Evolutionary conservation across 2,329 filamentous ascomycete genomes (phyloP), one percentile per base, ranked within the genome.

Genomic region (Zopfia rhizophila): DNA sequence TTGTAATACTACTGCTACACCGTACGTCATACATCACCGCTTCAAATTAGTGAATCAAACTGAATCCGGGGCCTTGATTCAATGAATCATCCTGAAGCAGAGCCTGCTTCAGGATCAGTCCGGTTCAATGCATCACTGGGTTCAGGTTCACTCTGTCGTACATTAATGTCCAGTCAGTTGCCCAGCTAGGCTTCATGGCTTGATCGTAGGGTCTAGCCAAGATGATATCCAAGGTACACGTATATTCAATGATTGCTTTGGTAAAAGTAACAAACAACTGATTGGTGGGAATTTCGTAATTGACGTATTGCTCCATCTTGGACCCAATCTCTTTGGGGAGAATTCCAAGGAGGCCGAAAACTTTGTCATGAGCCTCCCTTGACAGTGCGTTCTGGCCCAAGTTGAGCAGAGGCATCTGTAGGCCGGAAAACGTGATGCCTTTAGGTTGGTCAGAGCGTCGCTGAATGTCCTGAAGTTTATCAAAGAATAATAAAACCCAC

Each of bases 331-430:
- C 19, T 21, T 23, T 16, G 12, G 22, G 33, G n/a, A 37, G 18
- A 16, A 37, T 14, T 4, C n/a, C 33, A 37, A 23, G 13, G 16
- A 37, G 18, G 3, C 33, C 33, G 30, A 32, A 37, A 10, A 37
- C 33, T 11, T 37, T 37, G 33, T 22, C 22, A 23, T 37, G 33
- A n/a, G 23, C 4, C 18, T 27, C 31, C 3, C 23, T 38, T 12
- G 41, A 23, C n/a, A 22, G 32, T 5, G 41, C 41, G n/a, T 35
- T 45, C n/a, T 45, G 41, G 5, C 17, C 33, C 17, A 45, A 33
- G 5, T 7, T 27, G 18, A 45, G 33, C 12, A 45, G 17, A 4
- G 36, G 42, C 11, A 24, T 13, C 12, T 25, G 33, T 10, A 46
- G 42, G 23, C 33, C 36, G n/a, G 33, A 13, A 28, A 32, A 40